phyloP scores from a whole-genome alignment of 1,139 yeast genomes.

The Hansenula lynferdii region DNA sequence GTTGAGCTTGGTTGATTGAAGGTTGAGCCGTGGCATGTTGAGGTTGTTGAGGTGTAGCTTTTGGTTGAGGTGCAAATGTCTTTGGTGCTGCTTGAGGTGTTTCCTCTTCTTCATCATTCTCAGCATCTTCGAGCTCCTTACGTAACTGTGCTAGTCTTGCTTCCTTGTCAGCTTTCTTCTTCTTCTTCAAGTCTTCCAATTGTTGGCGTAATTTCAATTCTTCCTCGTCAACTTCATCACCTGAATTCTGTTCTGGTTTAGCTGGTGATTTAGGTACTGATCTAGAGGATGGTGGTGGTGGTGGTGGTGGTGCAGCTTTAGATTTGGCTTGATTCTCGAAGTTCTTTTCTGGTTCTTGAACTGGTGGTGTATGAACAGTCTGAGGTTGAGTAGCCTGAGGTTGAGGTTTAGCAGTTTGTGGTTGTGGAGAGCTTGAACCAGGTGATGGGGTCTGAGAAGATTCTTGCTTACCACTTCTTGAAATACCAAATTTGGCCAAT shows the following conservation, averaged over 20 bases:
- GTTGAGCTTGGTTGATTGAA: neutral
- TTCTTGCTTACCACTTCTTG: slow-evolving; percentile 23
- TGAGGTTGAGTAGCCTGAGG: neutral
- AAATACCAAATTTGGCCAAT: slow-evolving; percentile 77
- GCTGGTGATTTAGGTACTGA: slow-evolving; percentile 1
- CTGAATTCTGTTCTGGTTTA: slow-evolving; percentile 1
- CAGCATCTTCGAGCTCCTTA: slow-evolving; percentile 20
- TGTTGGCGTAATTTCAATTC: slow-evolving; percentile 17
- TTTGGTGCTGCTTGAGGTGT: slow-evolving; percentile 5
- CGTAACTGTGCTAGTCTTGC: slow-evolving; percentile 27
- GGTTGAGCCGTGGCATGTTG: neutral
- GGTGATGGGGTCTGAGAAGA: slow-evolving; percentile 16
- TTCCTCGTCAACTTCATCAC: slow-evolving; percentile 21
- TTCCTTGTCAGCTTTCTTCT: slow-evolving; percentile 30
- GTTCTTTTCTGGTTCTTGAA: neutral
- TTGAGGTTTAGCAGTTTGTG: slow-evolving; percentile 5
- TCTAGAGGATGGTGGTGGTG: slow-evolving; percentile 18
- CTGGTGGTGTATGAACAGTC: slow-evolving; percentile 10
- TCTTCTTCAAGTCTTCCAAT: slow-evolving; percentile 17
- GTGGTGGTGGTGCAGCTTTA: slow-evolving; percentile 15
- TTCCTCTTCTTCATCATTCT: slow-evolving; percentile 14
- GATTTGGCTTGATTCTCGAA: slow-evolving; percentile 4
- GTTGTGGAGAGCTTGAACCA: slow-evolving; percentile 16
- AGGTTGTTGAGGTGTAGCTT: slow-evolving; percentile 9
- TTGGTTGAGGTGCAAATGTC: slow-evolving; percentile 14